A percentile compares a stretch with the other conserved stretches of the same genome.
Evolutionary conservation across 768 basidiomycete species (phyloP).

Genomic region (Mycena latifolia): DNA sequence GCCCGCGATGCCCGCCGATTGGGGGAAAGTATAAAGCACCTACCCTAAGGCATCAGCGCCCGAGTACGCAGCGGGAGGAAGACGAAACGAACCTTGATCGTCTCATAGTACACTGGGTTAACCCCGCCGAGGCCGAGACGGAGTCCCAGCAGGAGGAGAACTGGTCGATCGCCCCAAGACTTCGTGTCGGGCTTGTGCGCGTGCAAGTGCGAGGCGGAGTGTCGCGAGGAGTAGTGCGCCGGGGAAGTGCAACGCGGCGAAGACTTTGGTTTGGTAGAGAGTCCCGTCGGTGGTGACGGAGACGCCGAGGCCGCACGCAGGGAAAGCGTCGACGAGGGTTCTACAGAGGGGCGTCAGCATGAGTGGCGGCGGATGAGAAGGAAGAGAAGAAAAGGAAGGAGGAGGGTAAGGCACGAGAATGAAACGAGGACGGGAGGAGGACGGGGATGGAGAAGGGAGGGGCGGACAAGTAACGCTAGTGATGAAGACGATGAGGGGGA

Average conservation of each 20-base stretch:
- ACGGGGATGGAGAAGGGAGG: too few relatives aligned
- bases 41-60: slow-evolving; percentile 53
- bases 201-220: background rate
- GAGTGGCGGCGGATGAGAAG: background rate
- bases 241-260: slow-evolving; percentile 70
- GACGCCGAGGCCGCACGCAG: slow-evolving; percentile 84
- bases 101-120: slow-evolving; percentile 94
- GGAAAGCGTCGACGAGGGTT: slow-evolving; percentile 81
- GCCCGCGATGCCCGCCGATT: slow-evolving; percentile 94
- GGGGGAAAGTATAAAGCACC: slow-evolving; percentile 94
- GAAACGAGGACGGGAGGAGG: too few relatives aligned
- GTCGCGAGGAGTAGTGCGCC: slow-evolving; percentile 38
- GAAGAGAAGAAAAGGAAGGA: too few relatives aligned
- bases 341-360: slow-evolving; percentile 48
- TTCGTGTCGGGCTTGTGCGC: background rate
- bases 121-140: slow-evolving; percentile 92
- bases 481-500: too few relatives aligned
- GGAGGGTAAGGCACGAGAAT: too few relatives aligned
- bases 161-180: slow-evolving; percentile 84
- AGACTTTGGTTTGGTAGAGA: slow-evolving; percentile 88
- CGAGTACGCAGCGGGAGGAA: slow-evolving; percentile 10
- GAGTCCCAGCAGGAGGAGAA: slow-evolving; percentile 91
- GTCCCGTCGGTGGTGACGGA: slow-evolving; percentile 85
- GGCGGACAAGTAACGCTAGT: too few relatives aligned
- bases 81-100: slow-evolving; percentile 57